phyloP scores from a whole-genome alignment of 2,329 filamentous ascomycete species.

The Xylariales sp. region DNA sequence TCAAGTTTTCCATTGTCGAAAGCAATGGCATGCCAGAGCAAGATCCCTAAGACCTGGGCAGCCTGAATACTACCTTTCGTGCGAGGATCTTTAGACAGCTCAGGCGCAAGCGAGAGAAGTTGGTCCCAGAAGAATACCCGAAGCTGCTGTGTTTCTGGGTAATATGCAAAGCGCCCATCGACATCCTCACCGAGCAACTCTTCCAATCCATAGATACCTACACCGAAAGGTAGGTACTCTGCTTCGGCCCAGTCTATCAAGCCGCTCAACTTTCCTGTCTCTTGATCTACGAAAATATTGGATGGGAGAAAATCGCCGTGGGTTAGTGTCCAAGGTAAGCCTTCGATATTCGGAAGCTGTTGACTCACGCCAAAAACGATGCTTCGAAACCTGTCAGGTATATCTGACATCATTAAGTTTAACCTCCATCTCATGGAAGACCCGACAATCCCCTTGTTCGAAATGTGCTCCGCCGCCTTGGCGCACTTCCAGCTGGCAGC shows the following conservation, averaged over 20 bases:
- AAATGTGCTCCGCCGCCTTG: constrained; percentile 10
- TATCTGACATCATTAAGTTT: constrained; percentile 24
- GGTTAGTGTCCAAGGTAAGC: constrained; percentile 50
- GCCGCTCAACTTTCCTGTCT: constrained; percentile 41
- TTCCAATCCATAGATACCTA: constrained; percentile 57
- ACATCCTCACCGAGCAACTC: constrained; percentile 49
- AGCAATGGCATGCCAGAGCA: constrained; percentile 61
- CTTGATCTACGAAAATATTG: constrained; percentile 50
- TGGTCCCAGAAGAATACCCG: constrained; percentile 46
- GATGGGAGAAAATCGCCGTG: constrained; percentile 57
- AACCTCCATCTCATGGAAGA: constrained; percentile 34
- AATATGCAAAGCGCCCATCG: constrained; percentile 36
- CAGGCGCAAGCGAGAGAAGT: constrained; percentile 28
- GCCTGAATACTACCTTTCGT: background rate
- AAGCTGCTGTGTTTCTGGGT: constrained; percentile 34
- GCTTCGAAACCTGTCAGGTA: constrained; percentile 30
- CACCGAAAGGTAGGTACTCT: constrained; percentile 55
- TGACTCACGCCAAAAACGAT: constrained; percentile 19
- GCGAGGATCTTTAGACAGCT: constrained; percentile 21
- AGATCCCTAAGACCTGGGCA: constrained; percentile 47
- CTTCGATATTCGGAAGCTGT: constrained; percentile 29
- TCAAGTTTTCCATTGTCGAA: constrained; percentile 58
- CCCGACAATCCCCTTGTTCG: constrained; percentile 31
- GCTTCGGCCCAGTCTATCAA: constrained; percentile 63
- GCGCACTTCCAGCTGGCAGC: constrained; percentile 29